Evolutionary conservation across 192 early-diverging fungal species (phyloP).

Genomic region (Coemansia sp.): DNA sequence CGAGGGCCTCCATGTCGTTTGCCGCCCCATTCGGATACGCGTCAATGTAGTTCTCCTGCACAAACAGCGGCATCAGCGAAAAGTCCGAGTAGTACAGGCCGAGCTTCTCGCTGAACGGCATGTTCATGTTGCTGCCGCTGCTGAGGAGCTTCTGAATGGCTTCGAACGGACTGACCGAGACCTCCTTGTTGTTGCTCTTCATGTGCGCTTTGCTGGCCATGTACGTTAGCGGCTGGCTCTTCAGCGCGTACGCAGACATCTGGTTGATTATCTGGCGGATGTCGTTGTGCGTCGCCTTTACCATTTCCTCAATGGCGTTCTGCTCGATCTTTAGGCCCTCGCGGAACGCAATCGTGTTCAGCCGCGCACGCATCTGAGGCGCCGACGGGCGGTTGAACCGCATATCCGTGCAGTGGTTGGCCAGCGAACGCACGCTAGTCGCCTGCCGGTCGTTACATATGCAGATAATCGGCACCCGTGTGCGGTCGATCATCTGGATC

Average conservation of each 20-base stretch:
- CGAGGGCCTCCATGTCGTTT: slow-evolving; percentile 45
- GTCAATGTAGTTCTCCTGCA: slow-evolving; percentile 92
- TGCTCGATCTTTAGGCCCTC: slow-evolving; percentile 70
- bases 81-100: slow-evolving; percentile 91
- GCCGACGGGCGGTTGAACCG: slow-evolving; percentile 71
- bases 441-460: slow-evolving; percentile 94
- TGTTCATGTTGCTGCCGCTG: slow-evolving; percentile 39
- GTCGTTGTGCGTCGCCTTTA: slow-evolving; percentile 75
- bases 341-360: slow-evolving; percentile 69
- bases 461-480: slow-evolving; percentile 91
- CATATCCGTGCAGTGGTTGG: slow-evolving; percentile 77
- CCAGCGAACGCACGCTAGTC: slow-evolving; percentile 78
- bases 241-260: slow-evolving; percentile 83
- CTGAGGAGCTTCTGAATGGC: slow-evolving; percentile 62
- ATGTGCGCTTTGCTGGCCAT: slow-evolving; percentile 65
- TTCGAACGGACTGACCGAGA: slow-evolving; percentile 66
- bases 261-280: slow-evolving; percentile 96
- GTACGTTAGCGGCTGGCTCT: slow-evolving; percentile 61
- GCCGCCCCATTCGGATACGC: slow-evolving; percentile 52
- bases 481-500: slow-evolving; percentile 84
- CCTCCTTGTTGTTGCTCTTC: slow-evolving; percentile 54
- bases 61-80: slow-evolving; percentile 81
- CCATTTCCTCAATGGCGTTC: slow-evolving; percentile 77
- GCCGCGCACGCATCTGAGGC: slow-evolving; percentile 63
- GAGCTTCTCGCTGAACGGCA: slow-evolving; percentile 65